phyloP scores from a whole-genome alignment of 2,329 filamentous ascomycete genomes.

The Tolypocladium cylindrosporum region DNA sequence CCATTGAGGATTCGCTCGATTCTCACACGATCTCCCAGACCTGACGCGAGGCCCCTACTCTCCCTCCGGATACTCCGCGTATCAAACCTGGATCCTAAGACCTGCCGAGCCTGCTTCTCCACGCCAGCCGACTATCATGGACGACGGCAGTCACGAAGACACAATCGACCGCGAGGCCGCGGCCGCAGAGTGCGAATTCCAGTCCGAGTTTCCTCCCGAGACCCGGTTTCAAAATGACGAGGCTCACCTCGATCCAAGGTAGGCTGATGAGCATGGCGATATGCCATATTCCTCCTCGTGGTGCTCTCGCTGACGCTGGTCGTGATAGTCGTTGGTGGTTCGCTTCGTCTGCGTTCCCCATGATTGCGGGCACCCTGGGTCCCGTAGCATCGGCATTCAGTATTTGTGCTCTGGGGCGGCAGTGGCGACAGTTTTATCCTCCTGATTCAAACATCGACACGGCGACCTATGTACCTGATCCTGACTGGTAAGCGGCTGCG shows the following conservation, averaged over 20 bases:
- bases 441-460: constrained; percentile 35
- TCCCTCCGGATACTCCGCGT: neutral
- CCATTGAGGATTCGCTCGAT: neutral
- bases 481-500: constrained; percentile 47
- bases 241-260: constrained; percentile 35
- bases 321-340: constrained; percentile 50
- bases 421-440: constrained; percentile 57
- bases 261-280: constrained; percentile 4
- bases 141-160: constrained; percentile 28
- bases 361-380: constrained; percentile 75
- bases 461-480: constrained; percentile 52
- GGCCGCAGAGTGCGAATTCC: constrained; percentile 13
- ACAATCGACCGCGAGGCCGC: constrained; percentile 25
- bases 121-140: constrained; percentile 19
- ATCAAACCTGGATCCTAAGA: neutral
- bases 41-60: neutral
- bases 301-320: neutral
- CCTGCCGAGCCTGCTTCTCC: neutral
- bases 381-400: constrained; percentile 83
- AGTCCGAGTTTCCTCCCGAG: constrained; percentile 6
- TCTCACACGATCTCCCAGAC: neutral
- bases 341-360: constrained; percentile 56
- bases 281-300: neutral
- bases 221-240: constrained; percentile 26
- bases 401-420: constrained; percentile 73